These are phyloP conservation scores for Helotiales sp. DNA, from an alignment of 2,329 filamentous ascomycete genomes.

Conservation along the genomic window DNA sequence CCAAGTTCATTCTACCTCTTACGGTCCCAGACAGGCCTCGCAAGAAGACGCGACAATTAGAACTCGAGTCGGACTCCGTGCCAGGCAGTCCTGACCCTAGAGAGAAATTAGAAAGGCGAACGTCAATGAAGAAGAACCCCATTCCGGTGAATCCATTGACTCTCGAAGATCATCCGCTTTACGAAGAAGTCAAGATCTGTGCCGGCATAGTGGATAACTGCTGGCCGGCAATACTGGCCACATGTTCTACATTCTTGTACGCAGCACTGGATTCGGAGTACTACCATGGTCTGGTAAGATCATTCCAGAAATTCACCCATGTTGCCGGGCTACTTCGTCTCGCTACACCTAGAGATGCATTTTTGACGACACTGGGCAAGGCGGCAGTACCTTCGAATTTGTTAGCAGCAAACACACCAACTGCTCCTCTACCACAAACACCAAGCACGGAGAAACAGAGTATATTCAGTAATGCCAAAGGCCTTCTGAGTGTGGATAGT, in stretches of 20 bases:
- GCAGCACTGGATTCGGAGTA: constrained; percentile 91
- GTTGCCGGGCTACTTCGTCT: constrained; percentile 88
- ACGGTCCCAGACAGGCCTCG: constrained; percentile 77
- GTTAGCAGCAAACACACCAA: constrained; percentile 62
- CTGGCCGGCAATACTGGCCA: constrained; percentile 94
- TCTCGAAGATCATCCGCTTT: constrained; percentile 73
- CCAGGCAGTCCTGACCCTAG: constrained; percentile 29
- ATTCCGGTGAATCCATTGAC: constrained; percentile 84
- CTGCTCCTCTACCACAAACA: constrained; percentile 51
- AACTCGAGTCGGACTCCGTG: constrained; percentile 34
- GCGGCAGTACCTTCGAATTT: constrained; percentile 86
- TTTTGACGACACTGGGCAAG: constrained; percentile 92
- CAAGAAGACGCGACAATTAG: constrained; percentile 47
- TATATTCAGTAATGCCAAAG: constrained; percentile 72
- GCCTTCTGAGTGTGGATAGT: constrained; percentile 75
- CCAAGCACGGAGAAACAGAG: constrained; percentile 55
- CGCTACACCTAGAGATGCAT: constrained; percentile 86
- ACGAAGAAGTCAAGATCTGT: constrained; percentile 74
- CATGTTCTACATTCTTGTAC: constrained; percentile 93
- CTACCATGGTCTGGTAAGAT: constrained; percentile 88
- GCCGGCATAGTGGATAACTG: constrained; percentile 86
- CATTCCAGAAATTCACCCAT: constrained; percentile 94
- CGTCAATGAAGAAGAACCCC: constrained; percentile 75
- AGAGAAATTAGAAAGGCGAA: constrained; percentile 58
- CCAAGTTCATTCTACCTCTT: constrained; percentile 89